Base-by-base conservation (phyloP, 2,329 filamentous ascomycete species). In the Exophiala aquamarina region DNA sequence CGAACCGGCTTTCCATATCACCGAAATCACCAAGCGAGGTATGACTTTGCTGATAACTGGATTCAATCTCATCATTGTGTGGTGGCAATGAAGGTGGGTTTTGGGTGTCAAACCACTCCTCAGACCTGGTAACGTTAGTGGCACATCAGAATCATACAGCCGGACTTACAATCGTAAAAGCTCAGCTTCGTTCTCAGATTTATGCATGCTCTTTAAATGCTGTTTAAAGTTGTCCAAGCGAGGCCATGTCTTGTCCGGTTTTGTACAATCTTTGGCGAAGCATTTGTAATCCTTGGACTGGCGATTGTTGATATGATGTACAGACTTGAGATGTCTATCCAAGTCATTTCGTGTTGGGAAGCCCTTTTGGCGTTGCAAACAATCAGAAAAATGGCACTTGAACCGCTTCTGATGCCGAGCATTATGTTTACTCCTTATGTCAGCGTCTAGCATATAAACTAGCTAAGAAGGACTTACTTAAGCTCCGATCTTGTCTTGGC, bases 221-320 rank as follows among this genome's bases (percentile, higher is more conserved):
- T 85, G 82, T 51, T 84, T 84, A 65, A 95, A 95, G 61, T 96
- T 96, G 66, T 96, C 91, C 41, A 84, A 73, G 17, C 91, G 80
- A 1, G 86, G 85, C 88, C 88, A 95, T 28, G 76, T 70, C 63
- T 94, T 95, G 1, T 71, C 71, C 52, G 74, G 83, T 18, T 72
- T 77, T 18, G 69, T 72, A 59, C 86, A 89, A 17, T 69, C 60
- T 5, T 67, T 66, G 4, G 78, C 69, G 41, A 73, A 74, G 62
- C 87, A 93, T 46, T 74, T 76, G 55, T 77, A 88, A 31, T 72
- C 72, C 50, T 76, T 76, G 35, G 70, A 72, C 0, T 49, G 49
- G 15, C 52, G 45, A 17, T 46, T 57, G 68, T 70, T 7, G 41
- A 75, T 69, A 18, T 68, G 70, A 63, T 95, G 90, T 4, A 87